phyloP scores from a whole-genome alignment of 1,284 basidiomycete species.

The Volvariella volvacea region DNA sequence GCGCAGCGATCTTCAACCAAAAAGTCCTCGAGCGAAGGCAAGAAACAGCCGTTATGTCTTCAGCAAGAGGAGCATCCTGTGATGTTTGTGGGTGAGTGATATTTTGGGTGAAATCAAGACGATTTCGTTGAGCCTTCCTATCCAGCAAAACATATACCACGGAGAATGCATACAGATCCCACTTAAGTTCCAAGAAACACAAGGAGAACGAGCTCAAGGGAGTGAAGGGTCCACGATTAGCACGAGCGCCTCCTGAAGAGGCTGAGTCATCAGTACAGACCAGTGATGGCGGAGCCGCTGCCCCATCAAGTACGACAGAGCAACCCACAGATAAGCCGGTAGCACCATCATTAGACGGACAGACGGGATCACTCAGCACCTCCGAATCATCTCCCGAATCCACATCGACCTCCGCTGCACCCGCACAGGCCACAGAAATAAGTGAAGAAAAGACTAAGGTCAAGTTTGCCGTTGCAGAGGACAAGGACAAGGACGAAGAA shows the following conservation, averaged over 20 bases:
- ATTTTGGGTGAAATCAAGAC: constrained; percentile 1
- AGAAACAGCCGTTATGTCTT: constrained; percentile 67
- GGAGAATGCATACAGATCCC: constrained; percentile 85
- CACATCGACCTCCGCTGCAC: not conserved
- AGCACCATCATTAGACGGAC: too few species aligned
- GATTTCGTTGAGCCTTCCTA: constrained; percentile 5
- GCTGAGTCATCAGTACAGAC: too few species aligned
- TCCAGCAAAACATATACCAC: constrained; percentile 85
- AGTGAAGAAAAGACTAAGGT: not conserved
- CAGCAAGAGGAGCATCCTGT: constrained; percentile 62
- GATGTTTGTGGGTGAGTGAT: constrained; percentile 74
- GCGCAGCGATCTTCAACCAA: constrained; percentile 75
- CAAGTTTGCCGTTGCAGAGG: not conserved
- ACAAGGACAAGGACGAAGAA: constrained; percentile 32
- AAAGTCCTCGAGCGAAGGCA: constrained; percentile 81
- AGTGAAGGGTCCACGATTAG: not conserved
- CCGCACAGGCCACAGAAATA: not conserved
- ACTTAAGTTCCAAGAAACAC: constrained; percentile 88
- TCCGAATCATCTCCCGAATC: not conserved
- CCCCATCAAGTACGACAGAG: not conserved
- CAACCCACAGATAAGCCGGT: too few species aligned
- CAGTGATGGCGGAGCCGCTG: not conserved
- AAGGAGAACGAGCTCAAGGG: constrained; percentile 69
- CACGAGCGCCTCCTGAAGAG: not conserved
- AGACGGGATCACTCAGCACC: not conserved